These are phyloP conservation scores for Leccinum huronense DNA, from an alignment of 1,284 basidiomycete species.

Conservation along the genomic window DNA sequence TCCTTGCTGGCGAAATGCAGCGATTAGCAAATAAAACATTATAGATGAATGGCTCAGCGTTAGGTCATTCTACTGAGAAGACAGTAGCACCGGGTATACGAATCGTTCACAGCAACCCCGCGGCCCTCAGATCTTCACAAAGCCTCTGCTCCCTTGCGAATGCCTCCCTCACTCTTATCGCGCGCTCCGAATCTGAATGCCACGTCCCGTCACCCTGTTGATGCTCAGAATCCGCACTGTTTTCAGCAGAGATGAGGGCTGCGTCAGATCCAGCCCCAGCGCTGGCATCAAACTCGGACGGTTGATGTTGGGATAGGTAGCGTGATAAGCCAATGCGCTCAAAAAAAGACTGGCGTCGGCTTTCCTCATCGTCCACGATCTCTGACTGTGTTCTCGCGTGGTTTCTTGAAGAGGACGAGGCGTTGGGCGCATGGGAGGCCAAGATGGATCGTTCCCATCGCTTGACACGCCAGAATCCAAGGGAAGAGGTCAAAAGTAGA, in stretches of 20 bases:
- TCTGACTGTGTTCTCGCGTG: constrained; percentile 29
- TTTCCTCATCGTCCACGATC: constrained; percentile 26
- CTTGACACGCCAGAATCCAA: constrained; percentile 92
- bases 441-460: constrained; percentile 80
- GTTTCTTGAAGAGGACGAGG: constrained; percentile 21
- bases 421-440: constrained; percentile 40
- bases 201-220: constrained; percentile 25
- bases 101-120: constrained; percentile 50
- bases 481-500: constrained; percentile 80
- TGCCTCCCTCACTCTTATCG: constrained; percentile 46
- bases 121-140: constrained; percentile 34
- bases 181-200: constrained; percentile 45
- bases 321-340: constrained; percentile 32
- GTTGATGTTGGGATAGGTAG: constrained; percentile 9
- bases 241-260: constrained; percentile 8
- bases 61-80: constrained; percentile 4
- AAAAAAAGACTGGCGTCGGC: constrained; percentile 29
- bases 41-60: constrained; percentile 8
- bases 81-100: constrained; percentile 5
- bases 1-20: constrained; percentile 2
- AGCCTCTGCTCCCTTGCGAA: constrained; percentile 42
- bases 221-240: constrained; percentile 3
- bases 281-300: constrained; percentile 15
- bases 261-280: constrained; percentile 10
- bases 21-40: constrained; percentile 24